Evolutionary conservation across 768 basidiomycete species (phyloP), one percentile per base, ranked within the genome.

Genomic region (Cystofilobasidium capitatum): DNA sequence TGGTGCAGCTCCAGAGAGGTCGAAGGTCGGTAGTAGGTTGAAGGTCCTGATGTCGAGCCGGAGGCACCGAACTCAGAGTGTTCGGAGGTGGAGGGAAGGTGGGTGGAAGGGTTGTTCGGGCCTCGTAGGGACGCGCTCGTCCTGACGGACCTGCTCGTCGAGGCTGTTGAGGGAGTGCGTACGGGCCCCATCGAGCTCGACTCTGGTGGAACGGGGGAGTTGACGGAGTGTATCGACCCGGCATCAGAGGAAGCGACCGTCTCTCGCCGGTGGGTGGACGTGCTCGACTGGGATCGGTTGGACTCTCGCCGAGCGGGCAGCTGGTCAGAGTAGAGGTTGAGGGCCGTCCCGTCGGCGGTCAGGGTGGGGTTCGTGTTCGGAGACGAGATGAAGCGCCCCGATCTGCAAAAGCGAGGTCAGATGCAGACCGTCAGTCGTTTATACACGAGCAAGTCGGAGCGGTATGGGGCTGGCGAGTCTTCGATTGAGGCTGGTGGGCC

Each of bases 311-410:
- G 58, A 40, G 36, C n/a, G 26, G 42, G 65, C 49, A 62, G 57
- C 35, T 51, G 64, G 62, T 55, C 60, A 35, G 64, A 22, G 40
- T 69, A 35, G 49, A 66, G 66, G 44, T 42, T 63, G 49, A 64
- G 70, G 36, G 45, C 51, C 20, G 59, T 67, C 44, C 88, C 89
- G 71, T 83, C 80, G 51, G 82, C 69, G 1, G 88, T 88, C 65
- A 90, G 83, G 16, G 85, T 84, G 8, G 88, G 88, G 73, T 91
- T 91, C 31, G 88, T 89, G 72, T 87, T 86, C 10, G 88, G 88
- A 6, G 88, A 89, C 36, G 88, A 89, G 71, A 91, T 90, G 58
- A 35, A 49, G n/a, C 60, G 66, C 0, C 59, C 59, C 5, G 66
- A 62, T 2, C 42, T 20, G 3, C 61, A 42, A 33, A 22, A 40